Percentiles rank a stretch among this genome's conserved stretches.
Conservation (phyloP, 495 filamentous ascomycete genomes). For the Tuber calosporum region DNA sequence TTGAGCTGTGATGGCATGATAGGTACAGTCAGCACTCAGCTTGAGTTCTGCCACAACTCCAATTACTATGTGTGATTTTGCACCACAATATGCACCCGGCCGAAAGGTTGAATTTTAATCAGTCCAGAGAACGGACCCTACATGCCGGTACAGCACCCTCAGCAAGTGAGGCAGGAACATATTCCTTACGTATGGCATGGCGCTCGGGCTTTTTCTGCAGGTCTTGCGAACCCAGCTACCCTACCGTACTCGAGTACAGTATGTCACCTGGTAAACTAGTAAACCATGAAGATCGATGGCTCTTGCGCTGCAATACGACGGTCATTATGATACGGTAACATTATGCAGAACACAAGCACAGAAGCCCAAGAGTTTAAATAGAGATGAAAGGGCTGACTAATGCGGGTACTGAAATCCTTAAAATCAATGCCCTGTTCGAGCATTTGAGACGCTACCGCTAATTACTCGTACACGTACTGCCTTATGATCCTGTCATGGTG, state of each 20-base stretch:
- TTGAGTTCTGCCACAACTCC: neutral
- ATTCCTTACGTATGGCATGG: neutral
- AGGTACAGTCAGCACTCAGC: no score
- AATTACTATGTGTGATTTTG: neutral
- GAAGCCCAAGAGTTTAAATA: constrained; percentile 1
- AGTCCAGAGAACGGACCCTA: neutral
- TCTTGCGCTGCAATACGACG: neutral
- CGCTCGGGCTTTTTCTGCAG: neutral
- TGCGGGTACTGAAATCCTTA: neutral
- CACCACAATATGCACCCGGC: neutral
- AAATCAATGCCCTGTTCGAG: neutral
- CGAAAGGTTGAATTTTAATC: neutral
- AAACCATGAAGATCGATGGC: neutral
- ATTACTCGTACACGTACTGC: no score
- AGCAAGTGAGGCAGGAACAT: neutral
- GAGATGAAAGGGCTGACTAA: neutral
- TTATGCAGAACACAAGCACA: neutral
- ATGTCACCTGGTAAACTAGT: neutral
- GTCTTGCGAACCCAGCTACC: neutral
- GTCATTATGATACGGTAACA: neutral
- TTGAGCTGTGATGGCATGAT: no score
- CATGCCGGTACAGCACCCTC: neutral
- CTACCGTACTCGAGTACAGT: no score
- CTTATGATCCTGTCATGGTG: neutral
- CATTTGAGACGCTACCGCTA: neutral